phyloP scores from a whole-genome alignment of 257 asterid genomes.

The Solanum peruvianum region DNA sequence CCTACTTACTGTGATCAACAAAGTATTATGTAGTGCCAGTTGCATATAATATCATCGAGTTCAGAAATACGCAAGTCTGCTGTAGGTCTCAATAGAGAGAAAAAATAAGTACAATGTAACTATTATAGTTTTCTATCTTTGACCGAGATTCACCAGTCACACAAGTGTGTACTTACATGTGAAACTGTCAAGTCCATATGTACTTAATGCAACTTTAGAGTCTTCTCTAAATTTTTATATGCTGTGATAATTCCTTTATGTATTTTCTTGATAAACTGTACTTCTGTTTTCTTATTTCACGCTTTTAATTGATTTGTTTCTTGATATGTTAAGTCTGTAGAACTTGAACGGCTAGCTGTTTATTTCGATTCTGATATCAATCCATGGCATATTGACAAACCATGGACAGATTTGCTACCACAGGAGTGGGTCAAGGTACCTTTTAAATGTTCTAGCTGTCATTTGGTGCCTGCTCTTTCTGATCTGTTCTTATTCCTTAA shows the following conservation, averaged over 20 bases:
- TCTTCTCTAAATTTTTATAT: not conserved
- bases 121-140: not conserved
- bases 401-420: constrained; percentile 80
- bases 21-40: not conserved
- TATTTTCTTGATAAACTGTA: not conserved
- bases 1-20: not conserved
- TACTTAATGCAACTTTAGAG: not conserved
- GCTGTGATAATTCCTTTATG: not conserved
- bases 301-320: not conserved
- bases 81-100: not conserved
- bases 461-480: not conserved
- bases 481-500: constrained; percentile 5
- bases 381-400: constrained; percentile 66
- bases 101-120: not conserved
- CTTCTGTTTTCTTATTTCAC: not conserved
- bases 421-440: constrained; percentile 84
- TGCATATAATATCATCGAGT: not conserved
- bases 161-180: not conserved
- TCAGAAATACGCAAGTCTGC: not conserved
- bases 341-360: constrained; percentile 79
- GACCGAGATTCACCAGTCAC: not conserved
- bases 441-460: constrained; percentile 6
- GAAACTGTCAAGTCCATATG: not conserved
- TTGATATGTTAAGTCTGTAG: constrained; percentile 54
- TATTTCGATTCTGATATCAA: constrained; percentile 78